Conservation (phyloP, 768 basidiomycete species). For the Hericium erinaceus region DNA sequence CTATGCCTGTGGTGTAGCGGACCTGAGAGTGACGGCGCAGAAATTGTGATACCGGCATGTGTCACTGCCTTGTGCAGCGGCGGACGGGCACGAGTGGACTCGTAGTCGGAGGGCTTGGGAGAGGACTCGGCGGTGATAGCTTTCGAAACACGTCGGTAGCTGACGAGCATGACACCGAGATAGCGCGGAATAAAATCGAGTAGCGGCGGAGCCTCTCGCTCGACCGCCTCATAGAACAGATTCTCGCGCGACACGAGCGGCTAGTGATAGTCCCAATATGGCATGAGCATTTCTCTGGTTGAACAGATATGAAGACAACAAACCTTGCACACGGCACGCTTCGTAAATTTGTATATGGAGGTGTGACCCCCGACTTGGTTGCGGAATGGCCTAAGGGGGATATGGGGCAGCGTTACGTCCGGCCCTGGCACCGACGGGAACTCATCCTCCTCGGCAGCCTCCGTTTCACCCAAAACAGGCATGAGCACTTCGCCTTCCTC, state of each 20-base stretch:
- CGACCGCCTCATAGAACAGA: constrained; percentile 94
- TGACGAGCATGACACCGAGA: constrained; percentile 97
- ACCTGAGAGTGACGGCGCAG: not conserved
- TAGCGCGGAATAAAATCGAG: constrained; percentile 96
- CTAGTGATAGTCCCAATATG: constrained; percentile 31
- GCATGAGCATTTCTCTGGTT: constrained; percentile 10
- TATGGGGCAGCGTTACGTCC: constrained; percentile 67
- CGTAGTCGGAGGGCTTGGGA: constrained; percentile 3
- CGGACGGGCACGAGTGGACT: constrained; percentile 16
- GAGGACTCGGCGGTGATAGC: constrained; percentile 8
- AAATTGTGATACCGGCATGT: constrained; percentile 2
- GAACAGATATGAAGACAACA: constrained; percentile 18
- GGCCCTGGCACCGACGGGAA: constrained; percentile 21
- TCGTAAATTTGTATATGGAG: constrained; percentile 96
- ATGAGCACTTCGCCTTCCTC: not conserved
- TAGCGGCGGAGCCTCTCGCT: constrained; percentile 85
- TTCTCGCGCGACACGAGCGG: constrained; percentile 96
- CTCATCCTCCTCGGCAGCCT: constrained; percentile 20
- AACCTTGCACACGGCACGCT: constrained; percentile 97
- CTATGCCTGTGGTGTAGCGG: not conserved
- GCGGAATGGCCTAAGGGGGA: constrained; percentile 89
- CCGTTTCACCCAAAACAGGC: constrained; percentile 1
- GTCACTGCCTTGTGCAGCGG: constrained; percentile 21
- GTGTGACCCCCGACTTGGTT: constrained; percentile 98
- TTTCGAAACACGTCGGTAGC: constrained; percentile 66